A percentile compares a stretch with the other conserved stretches of the same genome.
phyloP scores from a whole-genome alignment of 805 yeast species.

The Starmerella vaccinii region DNA sequence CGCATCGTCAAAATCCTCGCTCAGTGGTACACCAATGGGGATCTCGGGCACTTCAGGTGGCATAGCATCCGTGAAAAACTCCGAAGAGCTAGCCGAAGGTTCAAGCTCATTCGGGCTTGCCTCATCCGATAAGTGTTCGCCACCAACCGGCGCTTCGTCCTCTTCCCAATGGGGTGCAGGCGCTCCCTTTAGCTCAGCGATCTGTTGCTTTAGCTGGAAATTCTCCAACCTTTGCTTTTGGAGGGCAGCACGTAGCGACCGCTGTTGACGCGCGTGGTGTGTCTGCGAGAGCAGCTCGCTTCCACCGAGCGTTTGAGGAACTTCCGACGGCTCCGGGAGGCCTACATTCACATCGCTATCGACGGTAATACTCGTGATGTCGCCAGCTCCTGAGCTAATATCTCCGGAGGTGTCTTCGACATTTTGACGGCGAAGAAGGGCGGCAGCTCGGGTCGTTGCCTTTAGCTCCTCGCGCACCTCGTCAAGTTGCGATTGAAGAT shows the following conservation, averaged over 20 bases:
- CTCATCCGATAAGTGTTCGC: background rate
- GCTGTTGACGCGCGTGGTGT: conserved; percentile 1
- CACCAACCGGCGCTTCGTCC: background rate
- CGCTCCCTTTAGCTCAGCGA: conserved; percentile 5
- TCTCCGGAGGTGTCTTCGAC: background rate
- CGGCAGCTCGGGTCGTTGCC: background rate
- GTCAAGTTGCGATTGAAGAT: conserved; percentile 12
- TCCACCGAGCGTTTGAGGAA: conserved; percentile 7
- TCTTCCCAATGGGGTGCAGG: background rate
- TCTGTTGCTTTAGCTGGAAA: conserved; percentile 4
- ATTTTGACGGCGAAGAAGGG: background rate
- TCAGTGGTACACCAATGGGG: conserved; percentile 4
- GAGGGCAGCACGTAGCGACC: background rate
- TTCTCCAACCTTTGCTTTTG: conserved; percentile 12
- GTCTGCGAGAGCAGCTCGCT: conserved; percentile 9
- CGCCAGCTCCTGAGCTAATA: background rate
- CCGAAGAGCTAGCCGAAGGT: background rate
- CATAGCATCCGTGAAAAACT: background rate
- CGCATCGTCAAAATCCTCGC: conserved; percentile 8
- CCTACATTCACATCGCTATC: conserved; percentile 6
- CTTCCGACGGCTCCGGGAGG: background rate
- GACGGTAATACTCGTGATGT: background rate
- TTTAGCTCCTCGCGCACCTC: conserved; percentile 2
- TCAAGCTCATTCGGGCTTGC: background rate
- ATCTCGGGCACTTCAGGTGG: background rate